A percentile compares a stretch with the other conserved stretches of the same genome.
Conservation (phyloP, 192 early-diverging fungal genomes). For the Mortierella alpina region DNA sequence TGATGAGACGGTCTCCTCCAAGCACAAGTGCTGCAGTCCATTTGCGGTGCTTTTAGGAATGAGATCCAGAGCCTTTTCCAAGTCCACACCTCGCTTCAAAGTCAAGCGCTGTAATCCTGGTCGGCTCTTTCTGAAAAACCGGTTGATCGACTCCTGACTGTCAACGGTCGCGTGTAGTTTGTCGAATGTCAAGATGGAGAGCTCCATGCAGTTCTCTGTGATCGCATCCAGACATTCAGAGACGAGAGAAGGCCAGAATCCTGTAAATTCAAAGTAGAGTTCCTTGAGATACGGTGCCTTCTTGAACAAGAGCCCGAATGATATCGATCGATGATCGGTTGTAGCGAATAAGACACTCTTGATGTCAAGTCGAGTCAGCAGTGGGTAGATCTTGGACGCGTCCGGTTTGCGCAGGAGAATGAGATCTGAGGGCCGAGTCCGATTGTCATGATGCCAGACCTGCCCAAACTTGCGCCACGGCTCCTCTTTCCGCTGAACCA, state of each 20-base stretch:
- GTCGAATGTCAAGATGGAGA: not conserved
- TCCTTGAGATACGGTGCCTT: conserved; percentile 13
- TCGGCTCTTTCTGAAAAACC: conserved; percentile 18
- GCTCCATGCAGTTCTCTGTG: conserved; percentile 4
- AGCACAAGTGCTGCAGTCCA: not conserved
- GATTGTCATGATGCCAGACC: not conserved
- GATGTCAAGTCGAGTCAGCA: not conserved
- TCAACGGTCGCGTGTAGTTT: not conserved
- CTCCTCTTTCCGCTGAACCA: not conserved
- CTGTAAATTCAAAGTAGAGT: not conserved
- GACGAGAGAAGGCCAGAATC: not conserved
- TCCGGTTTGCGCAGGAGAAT: not conserved
- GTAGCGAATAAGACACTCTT: too few species aligned
- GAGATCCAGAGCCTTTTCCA: not conserved
- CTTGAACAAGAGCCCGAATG: conserved; percentile 5
- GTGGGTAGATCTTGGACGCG: not conserved
- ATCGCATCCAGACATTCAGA: conserved; percentile 19
- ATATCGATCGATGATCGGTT: not conserved
- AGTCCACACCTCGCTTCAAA: not conserved
- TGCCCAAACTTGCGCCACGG: conserved; percentile 24
- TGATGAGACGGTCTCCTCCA: not conserved
- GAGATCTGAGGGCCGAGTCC: not conserved
- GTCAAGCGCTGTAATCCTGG: not conserved
- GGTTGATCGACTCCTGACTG: not conserved
- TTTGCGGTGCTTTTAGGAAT: conserved; percentile 5